phyloP scores from a whole-genome alignment of 2,329 filamentous ascomycete species.

The Ophiostoma sp. region DNA sequence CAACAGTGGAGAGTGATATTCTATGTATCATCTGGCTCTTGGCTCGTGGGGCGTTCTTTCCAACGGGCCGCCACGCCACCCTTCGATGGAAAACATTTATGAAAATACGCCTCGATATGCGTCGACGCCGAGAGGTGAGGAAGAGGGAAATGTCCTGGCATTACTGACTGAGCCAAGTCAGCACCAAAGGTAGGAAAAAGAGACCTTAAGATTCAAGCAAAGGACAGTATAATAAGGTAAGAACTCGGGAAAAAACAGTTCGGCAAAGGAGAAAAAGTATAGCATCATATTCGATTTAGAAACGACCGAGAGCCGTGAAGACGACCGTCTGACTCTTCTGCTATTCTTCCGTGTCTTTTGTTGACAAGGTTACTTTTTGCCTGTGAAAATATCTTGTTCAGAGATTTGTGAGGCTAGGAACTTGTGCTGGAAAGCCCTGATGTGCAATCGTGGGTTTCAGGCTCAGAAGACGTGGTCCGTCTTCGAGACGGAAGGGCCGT shows the following conservation, averaged over 20 bases:
- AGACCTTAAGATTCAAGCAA: neutral
- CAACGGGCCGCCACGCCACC: neutral
- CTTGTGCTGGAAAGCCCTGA: constrained; percentile 6
- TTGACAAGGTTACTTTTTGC: neutral
- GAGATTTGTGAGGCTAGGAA: neutral
- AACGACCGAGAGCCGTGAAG: constrained; percentile 16
- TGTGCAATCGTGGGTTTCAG: constrained; percentile 12
- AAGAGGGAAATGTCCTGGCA: neutral
- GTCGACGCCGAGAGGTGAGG: neutral
- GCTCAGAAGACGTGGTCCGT: neutral
- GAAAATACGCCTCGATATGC: neutral
- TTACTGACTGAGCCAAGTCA: neutral
- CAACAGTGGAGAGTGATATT: constrained; percentile 1
- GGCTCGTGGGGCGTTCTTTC: neutral
- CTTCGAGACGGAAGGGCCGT: neutral
- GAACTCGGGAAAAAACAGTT: neutral
- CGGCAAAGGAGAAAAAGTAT: neutral
- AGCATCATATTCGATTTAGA: neutral
- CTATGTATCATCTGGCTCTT: constrained; percentile 6
- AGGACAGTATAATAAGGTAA: neutral
- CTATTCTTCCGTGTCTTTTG: neutral
- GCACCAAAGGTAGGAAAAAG: neutral
- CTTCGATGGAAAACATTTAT: neutral
- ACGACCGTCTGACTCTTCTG: neutral
- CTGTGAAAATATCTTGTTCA: neutral